Percentiles rank a stretch among this genome's conserved stretches.
Conservation (phyloP, 2,329 filamentous ascomycete genomes). For the Penicillium sp. region DNA sequence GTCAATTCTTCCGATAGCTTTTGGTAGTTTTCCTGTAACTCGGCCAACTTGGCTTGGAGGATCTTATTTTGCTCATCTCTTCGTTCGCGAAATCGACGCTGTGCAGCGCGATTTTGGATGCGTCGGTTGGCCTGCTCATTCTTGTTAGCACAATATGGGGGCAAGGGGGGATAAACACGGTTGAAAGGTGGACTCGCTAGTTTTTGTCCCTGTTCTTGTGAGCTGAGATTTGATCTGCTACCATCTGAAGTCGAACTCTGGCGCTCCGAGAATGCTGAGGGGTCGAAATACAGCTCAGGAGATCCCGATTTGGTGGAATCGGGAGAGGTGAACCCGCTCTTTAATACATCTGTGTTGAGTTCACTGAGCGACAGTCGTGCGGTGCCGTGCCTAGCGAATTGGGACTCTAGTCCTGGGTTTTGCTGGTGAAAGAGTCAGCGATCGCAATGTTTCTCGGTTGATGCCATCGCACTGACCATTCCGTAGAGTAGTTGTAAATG, state of each 20-base stretch:
- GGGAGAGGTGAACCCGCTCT: neutral
- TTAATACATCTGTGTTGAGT: neutral
- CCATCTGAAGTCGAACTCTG: neutral
- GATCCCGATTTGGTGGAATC: neutral
- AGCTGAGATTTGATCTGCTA: neutral
- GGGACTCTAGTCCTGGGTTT: neutral
- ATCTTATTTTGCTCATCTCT: neutral
- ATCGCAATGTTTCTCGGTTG: neutral
- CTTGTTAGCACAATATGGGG: neutral
- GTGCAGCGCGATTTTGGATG: slow-evolving; percentile 3
- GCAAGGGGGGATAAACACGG: no score
- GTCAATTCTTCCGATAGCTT: neutral
- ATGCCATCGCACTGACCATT: neutral
- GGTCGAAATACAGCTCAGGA: neutral
- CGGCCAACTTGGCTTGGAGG: neutral
- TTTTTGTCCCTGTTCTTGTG: neutral
- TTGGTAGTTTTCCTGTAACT: neutral
- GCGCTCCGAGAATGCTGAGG: neutral
- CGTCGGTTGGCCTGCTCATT: neutral
- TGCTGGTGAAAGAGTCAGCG: neutral
- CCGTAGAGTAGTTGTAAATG: neutral
- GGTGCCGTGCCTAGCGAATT: neutral
- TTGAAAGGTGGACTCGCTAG: neutral
- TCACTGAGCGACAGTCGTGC: neutral
- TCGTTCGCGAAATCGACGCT: slow-evolving; percentile 6